These are phyloP conservation scores for Pythium plurisporium DNA, from an alignment of 352 stramenopile species.

Conservation along the genomic window DNA sequence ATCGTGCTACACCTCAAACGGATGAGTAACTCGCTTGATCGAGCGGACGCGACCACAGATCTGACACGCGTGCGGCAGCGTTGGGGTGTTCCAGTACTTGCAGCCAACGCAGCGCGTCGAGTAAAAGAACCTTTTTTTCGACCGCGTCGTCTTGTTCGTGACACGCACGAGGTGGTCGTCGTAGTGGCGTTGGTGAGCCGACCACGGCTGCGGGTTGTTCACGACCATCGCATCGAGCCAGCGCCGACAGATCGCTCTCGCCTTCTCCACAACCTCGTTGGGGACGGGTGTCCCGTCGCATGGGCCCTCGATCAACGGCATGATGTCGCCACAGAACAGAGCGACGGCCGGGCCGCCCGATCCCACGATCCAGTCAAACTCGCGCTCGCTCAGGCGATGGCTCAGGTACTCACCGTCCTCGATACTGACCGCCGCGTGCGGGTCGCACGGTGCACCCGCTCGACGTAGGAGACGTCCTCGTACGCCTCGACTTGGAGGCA, in stretches of 20 bases:
- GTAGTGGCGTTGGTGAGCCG: conserved; percentile 5
- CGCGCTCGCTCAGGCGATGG: neutral
- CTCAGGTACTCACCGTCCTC: neutral
- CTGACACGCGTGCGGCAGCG: conserved; percentile 5
- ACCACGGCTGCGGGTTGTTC: conserved; percentile 2
- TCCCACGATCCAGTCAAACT: conserved; percentile 2
- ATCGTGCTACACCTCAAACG: neutral
- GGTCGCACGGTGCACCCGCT: neutral
- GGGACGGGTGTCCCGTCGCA: neutral
- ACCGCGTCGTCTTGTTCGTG: neutral
- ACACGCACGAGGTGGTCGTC: conserved; percentile 7
- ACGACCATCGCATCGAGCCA: neutral
- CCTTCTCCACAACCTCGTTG: neutral
- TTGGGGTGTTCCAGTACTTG: conserved; percentile 7
- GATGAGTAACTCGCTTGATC: neutral
- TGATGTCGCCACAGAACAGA: conserved; percentile 2
- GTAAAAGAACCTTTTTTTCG: neutral
- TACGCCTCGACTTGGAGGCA: neutral
- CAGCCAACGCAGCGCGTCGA: neutral
- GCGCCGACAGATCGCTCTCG: neutral
- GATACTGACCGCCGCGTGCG: neutral
- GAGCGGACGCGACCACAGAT: conserved; percentile 1
- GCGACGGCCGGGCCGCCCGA: neutral
- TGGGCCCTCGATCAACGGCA: conserved; percentile 6
- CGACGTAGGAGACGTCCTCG: neutral